phyloP scores from a whole-genome alignment of 352 stramenopile species.

The Globisporangium parvum region DNA sequence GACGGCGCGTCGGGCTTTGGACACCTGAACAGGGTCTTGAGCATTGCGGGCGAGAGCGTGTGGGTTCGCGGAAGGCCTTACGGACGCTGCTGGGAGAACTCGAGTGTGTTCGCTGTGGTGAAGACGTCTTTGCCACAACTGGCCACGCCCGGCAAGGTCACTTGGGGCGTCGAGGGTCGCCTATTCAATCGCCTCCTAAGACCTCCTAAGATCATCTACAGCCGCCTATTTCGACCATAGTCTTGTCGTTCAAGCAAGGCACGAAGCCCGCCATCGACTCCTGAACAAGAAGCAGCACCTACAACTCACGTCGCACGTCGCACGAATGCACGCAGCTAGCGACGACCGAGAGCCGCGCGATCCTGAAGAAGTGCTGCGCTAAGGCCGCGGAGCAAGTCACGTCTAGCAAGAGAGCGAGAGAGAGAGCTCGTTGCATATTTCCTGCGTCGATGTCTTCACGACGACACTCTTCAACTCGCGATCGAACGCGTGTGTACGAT shows the following conservation, averaged over 20 bases:
- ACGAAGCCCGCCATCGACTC: too few relatives aligned
- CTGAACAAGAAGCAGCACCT: too few relatives aligned
- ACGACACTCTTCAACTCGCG: too few relatives aligned
- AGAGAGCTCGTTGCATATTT: neutral
- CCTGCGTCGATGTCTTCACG: neutral
- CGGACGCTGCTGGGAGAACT: neutral
- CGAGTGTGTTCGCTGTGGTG: neutral
- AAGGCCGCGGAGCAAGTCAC: constrained; percentile 49
- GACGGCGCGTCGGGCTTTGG: neutral
- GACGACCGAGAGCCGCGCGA: constrained; percentile 59
- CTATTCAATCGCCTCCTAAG: too few relatives aligned
- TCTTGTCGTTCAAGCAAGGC: too few relatives aligned
- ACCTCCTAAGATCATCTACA: too few relatives aligned
- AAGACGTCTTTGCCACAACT: neutral
- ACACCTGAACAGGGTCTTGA: constrained; percentile 1
- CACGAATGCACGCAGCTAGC: too few relatives aligned
- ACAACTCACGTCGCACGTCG: too few relatives aligned
- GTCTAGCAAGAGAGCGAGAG: constrained; percentile 5
- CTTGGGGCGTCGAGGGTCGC: too few relatives aligned
- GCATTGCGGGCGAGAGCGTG: neutral
- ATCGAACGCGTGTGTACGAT: too few relatives aligned
- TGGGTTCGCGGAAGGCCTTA: neutral
- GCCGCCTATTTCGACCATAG: too few relatives aligned
- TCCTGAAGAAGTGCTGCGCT: constrained; percentile 65
- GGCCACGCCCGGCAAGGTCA: too few relatives aligned